Evolutionary conservation across 495 filamentous ascomycete genomes (phyloP).

Genomic region (Bathelium albidoporum): DNA sequence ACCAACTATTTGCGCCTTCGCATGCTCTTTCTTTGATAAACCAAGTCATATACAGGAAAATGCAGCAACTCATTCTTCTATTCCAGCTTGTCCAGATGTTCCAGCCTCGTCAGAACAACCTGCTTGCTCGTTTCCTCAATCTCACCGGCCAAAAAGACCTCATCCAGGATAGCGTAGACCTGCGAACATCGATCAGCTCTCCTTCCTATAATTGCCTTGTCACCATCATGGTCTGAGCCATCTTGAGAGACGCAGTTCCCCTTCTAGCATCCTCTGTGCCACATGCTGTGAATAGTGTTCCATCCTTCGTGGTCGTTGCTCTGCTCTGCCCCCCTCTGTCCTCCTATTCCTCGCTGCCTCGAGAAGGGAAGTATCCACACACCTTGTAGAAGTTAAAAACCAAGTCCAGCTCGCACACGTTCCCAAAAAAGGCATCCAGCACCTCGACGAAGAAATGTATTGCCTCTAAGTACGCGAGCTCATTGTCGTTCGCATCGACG

Average conservation of each 20-base stretch:
- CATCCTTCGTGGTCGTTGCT: too few species aligned
- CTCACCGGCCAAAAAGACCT: slow-evolving; percentile 93
- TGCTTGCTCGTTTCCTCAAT: slow-evolving; percentile 98
- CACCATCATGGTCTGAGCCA: background rate
- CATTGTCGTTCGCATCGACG: slow-evolving; percentile 98
- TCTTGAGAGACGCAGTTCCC: too few species aligned
- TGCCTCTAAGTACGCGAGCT: slow-evolving; percentile 91
- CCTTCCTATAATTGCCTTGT: background rate
- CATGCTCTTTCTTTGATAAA: background rate
- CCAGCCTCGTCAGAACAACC: slow-evolving; percentile 85
- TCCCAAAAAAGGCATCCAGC: slow-evolving; percentile 95
- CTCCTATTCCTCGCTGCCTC: background rate
- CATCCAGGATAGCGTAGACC: slow-evolving; percentile 97
- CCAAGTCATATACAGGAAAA: too few species aligned
- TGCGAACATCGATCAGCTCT: slow-evolving; percentile 29
- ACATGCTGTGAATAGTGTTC: too few species aligned
- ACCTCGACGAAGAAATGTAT: slow-evolving; percentile 99
- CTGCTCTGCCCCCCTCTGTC: too few species aligned
- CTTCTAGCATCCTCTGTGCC: too few species aligned
- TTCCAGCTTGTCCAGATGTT: slow-evolving; percentile 94
- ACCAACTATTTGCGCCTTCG: background rate
- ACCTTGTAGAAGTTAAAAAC: slow-evolving; percentile 97
- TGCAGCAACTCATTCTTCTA: slow-evolving; percentile 38
- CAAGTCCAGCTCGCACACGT: slow-evolving; percentile 96
- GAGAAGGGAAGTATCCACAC: slow-evolving; percentile 9